Conservation (phyloP, 768 basidiomycete species). For the Kwoniella mangroviensis region DNA sequence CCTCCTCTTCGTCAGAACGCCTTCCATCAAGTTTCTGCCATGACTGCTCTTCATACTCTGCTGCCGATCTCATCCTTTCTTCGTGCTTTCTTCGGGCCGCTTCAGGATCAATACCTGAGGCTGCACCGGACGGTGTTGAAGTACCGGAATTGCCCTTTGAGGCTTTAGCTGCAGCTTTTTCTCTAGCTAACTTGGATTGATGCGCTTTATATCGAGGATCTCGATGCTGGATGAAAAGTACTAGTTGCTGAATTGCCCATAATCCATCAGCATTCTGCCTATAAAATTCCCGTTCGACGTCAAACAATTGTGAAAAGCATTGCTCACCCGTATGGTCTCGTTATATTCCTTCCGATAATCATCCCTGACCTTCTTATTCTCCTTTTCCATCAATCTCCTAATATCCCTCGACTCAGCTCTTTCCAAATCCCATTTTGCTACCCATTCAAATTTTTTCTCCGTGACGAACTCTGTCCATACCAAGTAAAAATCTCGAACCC, state of each 20-base stretch:
- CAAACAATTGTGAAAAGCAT: no score
- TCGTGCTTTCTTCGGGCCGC: conserved; percentile 55
- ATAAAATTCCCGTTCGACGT: no score
- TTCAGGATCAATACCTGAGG: conserved; percentile 41
- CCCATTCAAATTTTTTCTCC: conserved; percentile 85
- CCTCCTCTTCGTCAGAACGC: conserved; percentile 34
- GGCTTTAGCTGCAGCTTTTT: conserved; percentile 41
- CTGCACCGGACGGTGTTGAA: conserved; percentile 17
- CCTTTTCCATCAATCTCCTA: conserved; percentile 91
- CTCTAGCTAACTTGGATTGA: conserved; percentile 38
- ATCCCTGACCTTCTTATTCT: conserved; percentile 89
- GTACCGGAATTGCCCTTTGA: conserved; percentile 57
- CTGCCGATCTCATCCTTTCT: conserved; percentile 54
- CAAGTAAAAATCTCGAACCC: conserved; percentile 76
- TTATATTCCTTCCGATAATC: conserved; percentile 89
- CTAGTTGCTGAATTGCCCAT: conserved; percentile 38
- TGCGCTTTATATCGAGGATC: conserved; percentile 74
- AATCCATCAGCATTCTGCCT: no score
- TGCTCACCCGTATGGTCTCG: conserved; percentile 78
- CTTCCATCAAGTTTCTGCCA: conserved; percentile 72
- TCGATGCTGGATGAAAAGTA: conserved; percentile 66
- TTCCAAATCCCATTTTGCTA: conserved; percentile 76
- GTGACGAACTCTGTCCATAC: conserved; percentile 87
- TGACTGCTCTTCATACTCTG: conserved; percentile 75
- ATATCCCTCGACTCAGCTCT: conserved; percentile 87